Evolutionary conservation across 176 grass and related monocot species (phyloP), one percentile per base, ranked within the genome.

Genomic region (Hordeum vulgare): DNA sequence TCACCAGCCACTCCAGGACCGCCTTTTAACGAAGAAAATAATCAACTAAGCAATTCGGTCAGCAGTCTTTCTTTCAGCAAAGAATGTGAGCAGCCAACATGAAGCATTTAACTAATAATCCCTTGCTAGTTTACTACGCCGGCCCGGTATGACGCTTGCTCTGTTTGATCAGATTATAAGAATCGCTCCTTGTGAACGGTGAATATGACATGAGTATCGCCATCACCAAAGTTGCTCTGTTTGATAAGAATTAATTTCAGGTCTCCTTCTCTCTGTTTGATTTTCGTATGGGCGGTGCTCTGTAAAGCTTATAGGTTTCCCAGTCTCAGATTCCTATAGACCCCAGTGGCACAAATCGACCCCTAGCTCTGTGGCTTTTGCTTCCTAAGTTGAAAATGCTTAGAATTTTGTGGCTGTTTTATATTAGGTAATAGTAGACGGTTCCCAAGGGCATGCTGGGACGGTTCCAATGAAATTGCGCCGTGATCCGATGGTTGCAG

Each of bases 381-480:
- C 51, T 76, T 76, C 15, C 51, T 7, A 60, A 75, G 11, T 41
- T 64, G 0, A 5, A 41, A 41, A 15, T 79, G 29, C 31, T 88
- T 78, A 78, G 41, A 8, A 34, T 11, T 15, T 37, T 59, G 69
- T 45, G 49, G 66, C 0, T 31, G 25, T 54, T 35, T 73, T 4
- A 49, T 49, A 51, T 51, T 87, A 98, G 96, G 93, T 98, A 26
- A 93, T 86, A 74, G 85, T 95, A 88, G 86, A 87, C 61, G 96
- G 96, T 75, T 86, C 87, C 6, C 96, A 98, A 82, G 96, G 96
- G 80, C 96, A 98, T 61, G 96, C 96, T 36, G 93, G 93, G 6
- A 99, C 96, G 11, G 93, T 99, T 83, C 93, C 96, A 57, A 99
- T 99, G 96, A 85, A 94, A 83, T 81, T 99, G 93, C 88, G 93